Evolutionary conservation across 768 basidiomycete genomes (phyloP), one percentile per base, ranked within the genome.

Genomic region (Chlorophyllum brunneum): DNA sequence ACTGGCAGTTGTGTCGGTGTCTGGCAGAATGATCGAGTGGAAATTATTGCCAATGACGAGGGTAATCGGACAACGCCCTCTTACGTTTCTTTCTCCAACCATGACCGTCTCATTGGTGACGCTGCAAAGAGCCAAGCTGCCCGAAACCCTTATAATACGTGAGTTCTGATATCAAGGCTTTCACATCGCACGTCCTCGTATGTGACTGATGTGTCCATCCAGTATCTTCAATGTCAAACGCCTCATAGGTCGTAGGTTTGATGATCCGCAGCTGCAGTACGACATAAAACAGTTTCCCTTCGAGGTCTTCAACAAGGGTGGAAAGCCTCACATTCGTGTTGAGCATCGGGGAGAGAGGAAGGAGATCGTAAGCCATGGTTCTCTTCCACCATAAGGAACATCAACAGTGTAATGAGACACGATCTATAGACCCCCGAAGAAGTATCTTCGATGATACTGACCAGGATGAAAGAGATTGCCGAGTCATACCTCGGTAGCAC

Each of bases 11-110:
- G 95, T 72, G 95, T 98, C 64, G 95, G 91, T 80, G 95, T 98
- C 57, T 98, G 95, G 94, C 92, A 95, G 80, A 94, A 97, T 65
- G 95, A 98, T 78, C 91, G 95, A 68, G 95, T 97, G 59, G 95
- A 97, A 76, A 97, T 97, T 77, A 98, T 98, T 68, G 89, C 89
- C 73, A 92, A 92, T 65, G 89, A n/a, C 72, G 89, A 92, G 77
- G 89, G 90, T 68, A 92, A 95, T 77, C 88, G 93, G 52, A 95
- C 94, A 8, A 95, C 93, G 5, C 93, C 94, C 13, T 95, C 94
- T 6, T 95, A 95, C 69, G 94, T 97, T 70, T 85, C 94, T 43
- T 95, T 95, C 79, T 89, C 91, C 58, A 90, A 92, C 63, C 85
- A 76, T 57, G 95, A 98, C 79, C 94, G 95, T 77, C 82, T 98